Base-by-base conservation (phyloP, 2,329 filamentous ascomycete genomes). In the Beauveria asiatica region DNA sequence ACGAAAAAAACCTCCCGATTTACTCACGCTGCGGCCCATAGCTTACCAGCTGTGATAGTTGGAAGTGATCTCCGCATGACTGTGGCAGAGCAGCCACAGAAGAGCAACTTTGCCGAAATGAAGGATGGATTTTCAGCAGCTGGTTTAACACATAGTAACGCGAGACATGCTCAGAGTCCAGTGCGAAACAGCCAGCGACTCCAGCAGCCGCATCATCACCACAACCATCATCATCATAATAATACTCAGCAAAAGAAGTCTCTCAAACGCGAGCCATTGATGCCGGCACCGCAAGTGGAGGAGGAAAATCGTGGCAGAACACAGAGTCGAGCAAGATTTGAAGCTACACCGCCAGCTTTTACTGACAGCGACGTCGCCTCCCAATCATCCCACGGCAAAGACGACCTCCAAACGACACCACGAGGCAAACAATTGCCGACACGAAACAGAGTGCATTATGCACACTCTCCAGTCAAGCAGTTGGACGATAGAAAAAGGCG, bases 401-500 rank as follows among this genome's bases (percentile, higher is more conserved):
- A 65, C 17, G 62, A 63, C 3, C 41, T 53, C 2, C 62, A 62
- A 16, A 61, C 62, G 17, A 64, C 65, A 53, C 64, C 64, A 62
- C 62, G 51, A 33, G 58, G 62, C 54, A 62, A 63, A 61, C 60
- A 57, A 37, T 53, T 53, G 27, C 64, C 64, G 17, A 57, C 64
- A 57, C 67, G 67, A 46, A 69, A 63, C 55, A 65, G 69, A 33
- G 64, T 67, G 62, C 62, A 66, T 37, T 60, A 64, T 39, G 61
- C 62, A n/a, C 50, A 62, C 16, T 57, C 61, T 16, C 61, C 65
- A 17, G 61, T 57, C 27, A 66, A 60, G 19, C 62, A 62, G 13
- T 48, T 62, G 5, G 67, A 62, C 21, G 68, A 70, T 37, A 72
- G 66, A 51, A 79, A 77, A 59, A 78, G 80, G 39, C 74, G 76